phyloP scores from a whole-genome alignment of 202 grass and related monocot genomes.

The Digitaria exilis region DNA sequence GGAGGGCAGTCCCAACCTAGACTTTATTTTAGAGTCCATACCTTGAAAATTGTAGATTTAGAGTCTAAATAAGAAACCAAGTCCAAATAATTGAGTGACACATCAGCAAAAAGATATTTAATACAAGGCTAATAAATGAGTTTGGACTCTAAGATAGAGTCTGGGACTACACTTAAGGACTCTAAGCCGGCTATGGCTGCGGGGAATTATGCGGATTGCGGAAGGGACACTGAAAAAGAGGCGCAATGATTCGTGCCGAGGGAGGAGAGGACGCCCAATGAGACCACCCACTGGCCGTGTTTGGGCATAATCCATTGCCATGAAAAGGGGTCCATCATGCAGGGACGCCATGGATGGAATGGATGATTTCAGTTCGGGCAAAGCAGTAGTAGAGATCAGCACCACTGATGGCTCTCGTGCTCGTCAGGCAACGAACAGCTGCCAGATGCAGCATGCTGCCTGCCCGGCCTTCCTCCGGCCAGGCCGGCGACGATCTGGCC shows the following conservation, averaged over 20 bases:
- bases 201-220: constrained; percentile 32
- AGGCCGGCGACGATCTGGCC: not conserved
- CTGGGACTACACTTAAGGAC: too few species aligned
- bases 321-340: constrained; percentile 17
- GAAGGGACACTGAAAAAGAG: constrained; percentile 21
- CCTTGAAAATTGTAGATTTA: too few species aligned
- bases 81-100: too few species aligned
- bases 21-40: too few species aligned
- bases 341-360: not conserved
- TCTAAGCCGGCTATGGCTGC: not conserved
- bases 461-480: not conserved
- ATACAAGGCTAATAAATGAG: too few species aligned
- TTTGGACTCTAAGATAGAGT: too few species aligned
- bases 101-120: too few species aligned
- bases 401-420: constrained; percentile 1
- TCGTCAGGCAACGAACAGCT: not conserved
- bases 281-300: constrained; percentile 21
- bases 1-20: too few species aligned
- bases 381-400: not conserved
- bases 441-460: constrained; percentile 9
- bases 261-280: constrained; percentile 22
- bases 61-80: too few species aligned
- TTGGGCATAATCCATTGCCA: constrained; percentile 30
- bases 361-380: constrained; percentile 15
- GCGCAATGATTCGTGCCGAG: constrained; percentile 26